Percentiles rank a stretch among this genome's conserved stretches.
These are phyloP conservation scores for Ustanciosporium gigantosporum DNA, from an alignment of 1,284 basidiomycete species.

Conservation along the genomic window DNA sequence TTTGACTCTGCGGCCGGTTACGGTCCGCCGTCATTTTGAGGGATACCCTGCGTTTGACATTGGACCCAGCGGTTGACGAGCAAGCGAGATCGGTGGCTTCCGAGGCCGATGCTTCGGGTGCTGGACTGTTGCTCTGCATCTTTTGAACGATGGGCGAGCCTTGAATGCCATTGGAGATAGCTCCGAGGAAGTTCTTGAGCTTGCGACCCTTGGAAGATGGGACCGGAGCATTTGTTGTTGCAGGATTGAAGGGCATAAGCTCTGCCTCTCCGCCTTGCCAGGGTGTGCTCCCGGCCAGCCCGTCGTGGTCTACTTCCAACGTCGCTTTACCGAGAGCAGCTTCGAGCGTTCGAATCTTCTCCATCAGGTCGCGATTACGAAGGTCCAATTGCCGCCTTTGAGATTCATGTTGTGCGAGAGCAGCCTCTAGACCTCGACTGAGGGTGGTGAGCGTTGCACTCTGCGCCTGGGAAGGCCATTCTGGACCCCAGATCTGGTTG, in stretches of 20 bases:
- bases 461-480: neutral
- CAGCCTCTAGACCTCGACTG: neutral
- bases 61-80: neutral
- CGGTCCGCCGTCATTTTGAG: constrained; percentile 11
- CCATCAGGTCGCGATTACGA: constrained; percentile 8
- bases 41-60: constrained; percentile 6
- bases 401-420: constrained; percentile 4
- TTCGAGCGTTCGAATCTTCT: constrained; percentile 11
- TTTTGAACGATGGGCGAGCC: constrained; percentile 3
- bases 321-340: too few species aligned
- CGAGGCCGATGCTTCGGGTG: neutral
- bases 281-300: neutral
- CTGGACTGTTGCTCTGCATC: neutral
- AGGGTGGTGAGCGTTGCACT: constrained; percentile 3
- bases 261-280: too few species aligned
- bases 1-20: neutral
- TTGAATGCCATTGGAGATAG: constrained; percentile 16
- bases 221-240: too few species aligned
- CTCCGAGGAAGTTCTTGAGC: constrained; percentile 25
- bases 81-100: neutral
- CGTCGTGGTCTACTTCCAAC: constrained; percentile 10
- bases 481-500: constrained; percentile 1
- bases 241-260: constrained; percentile 1
- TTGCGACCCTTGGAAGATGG: constrained; percentile 18
- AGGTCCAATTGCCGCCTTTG: constrained; percentile 7